These are phyloP conservation scores for Pseudonectria buxi DNA, from an alignment of 2,329 filamentous ascomycete genomes.

Conservation along the genomic window DNA sequence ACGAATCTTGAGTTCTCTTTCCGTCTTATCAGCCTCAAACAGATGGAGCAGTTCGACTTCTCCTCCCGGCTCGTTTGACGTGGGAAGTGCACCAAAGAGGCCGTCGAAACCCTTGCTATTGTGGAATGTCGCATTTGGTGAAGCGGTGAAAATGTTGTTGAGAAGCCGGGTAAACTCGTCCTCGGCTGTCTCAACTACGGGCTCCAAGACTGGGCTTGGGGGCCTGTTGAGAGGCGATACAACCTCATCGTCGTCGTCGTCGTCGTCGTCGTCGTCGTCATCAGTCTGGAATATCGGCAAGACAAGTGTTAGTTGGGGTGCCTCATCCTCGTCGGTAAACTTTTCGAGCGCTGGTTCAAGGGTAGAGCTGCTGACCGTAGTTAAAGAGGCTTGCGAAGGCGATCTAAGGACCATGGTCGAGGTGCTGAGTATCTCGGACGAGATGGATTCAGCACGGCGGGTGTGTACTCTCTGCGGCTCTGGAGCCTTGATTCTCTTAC, in stretches of 20 bases:
- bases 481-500: neutral
- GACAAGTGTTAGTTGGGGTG: too few relatives aligned
- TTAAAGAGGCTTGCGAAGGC: too few relatives aligned
- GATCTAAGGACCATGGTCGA: too few relatives aligned
- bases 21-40: neutral
- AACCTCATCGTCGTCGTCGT: neutral
- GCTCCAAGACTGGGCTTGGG: conserved; percentile 7
- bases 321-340: neutral
- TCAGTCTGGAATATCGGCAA: neutral
- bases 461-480: neutral
- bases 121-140: too few relatives aligned
- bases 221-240: conserved; percentile 1
- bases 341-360: too few relatives aligned
- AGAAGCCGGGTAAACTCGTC: too few relatives aligned
- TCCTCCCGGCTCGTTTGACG: conserved; percentile 3
- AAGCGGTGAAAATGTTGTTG: too few relatives aligned
- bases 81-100: neutral
- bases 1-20: conserved; percentile 12
- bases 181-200: conserved; percentile 3
- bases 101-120: too few relatives aligned
- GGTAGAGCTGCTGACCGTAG: too few relatives aligned
- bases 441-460: neutral
- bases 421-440: neutral
- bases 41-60: conserved; percentile 1
- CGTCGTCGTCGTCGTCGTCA: conserved; percentile 3